A percentile compares a stretch with the other conserved stretches of the same genome.
Conservation (phyloP, 2,329 filamentous ascomycete species). For the Nemania serpens region DNA sequence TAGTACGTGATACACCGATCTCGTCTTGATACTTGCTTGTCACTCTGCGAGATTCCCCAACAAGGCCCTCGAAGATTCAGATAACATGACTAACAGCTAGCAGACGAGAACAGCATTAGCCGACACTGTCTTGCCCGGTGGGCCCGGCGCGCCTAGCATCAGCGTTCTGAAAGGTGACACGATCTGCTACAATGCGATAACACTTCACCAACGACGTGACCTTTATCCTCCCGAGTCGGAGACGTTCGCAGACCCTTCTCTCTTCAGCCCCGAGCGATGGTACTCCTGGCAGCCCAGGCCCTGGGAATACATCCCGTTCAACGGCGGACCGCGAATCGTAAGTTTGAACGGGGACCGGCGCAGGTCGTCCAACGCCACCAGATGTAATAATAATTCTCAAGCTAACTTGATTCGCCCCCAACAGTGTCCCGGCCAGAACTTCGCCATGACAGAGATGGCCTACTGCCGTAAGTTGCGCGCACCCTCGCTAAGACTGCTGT, state of each 20-base stretch:
- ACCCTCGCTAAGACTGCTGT: not conserved
- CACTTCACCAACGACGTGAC: slow-evolving; percentile 26
- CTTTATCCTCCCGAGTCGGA: slow-evolving; percentile 28
- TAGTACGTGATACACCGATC: slow-evolving; percentile 14
- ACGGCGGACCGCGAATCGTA: slow-evolving; percentile 56
- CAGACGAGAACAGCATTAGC: slow-evolving; percentile 42
- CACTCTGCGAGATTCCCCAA: too few species aligned
- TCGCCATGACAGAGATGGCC: slow-evolving; percentile 31
- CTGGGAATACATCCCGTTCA: slow-evolving; percentile 61
- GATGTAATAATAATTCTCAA: not conserved
- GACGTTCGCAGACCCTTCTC: slow-evolving; percentile 27
- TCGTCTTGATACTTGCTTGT: not conserved
- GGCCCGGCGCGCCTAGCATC: slow-evolving; percentile 21
- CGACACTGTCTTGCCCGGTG: slow-evolving; percentile 46
- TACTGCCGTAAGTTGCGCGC: slow-evolving; percentile 23
- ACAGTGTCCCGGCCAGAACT: slow-evolving; percentile 32
- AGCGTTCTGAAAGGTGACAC: slow-evolving; percentile 27
- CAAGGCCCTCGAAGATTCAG: not conserved
- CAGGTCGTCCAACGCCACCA: not conserved
- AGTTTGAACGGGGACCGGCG: not conserved
- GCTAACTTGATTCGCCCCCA: slow-evolving; percentile 9
- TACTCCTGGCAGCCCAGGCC: slow-evolving; percentile 44
- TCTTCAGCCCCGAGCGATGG: slow-evolving; percentile 33
- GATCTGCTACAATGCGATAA: slow-evolving; percentile 22
- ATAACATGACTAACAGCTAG: slow-evolving; percentile 2